Evolutionary conservation across 441 rosid genomes (phyloP), one percentile per base, ranked within the genome.

Genomic region (Rhodomyrtus psidioides): DNA sequence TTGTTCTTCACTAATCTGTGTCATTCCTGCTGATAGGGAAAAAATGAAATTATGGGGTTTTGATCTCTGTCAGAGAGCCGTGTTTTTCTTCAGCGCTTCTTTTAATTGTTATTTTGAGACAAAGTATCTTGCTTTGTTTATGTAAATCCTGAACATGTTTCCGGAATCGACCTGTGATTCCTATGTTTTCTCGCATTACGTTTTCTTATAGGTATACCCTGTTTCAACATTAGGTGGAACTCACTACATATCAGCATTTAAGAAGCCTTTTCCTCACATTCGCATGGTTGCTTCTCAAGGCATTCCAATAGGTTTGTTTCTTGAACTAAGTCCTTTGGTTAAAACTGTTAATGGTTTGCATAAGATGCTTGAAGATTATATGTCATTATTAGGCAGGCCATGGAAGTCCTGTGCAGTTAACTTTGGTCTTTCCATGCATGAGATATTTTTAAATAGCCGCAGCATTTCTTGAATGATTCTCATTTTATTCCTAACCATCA

Each of bases 211-310:
- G 94, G 91, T 93, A 24, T 93, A 93, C 85, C 94, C 94, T 81
- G 92, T 94, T 88, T 94, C 94, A 19, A 90, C 93, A 30, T 84
- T 92, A 83, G 95, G 94, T 75, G 94, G 96, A 58, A 76, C 81
- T 74, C 89, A 27, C 42, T 94, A 91, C 84, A 89, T 92, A 86
- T 89, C 94, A 62, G 93, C 94, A 70, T 85, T 92, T 27, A 89
- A 87, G 91, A 94, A 90, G 91, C 94, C 94, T 82, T 94, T 94
- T 83, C 82, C 89, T 86, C 89, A 91, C 91, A 92, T 92, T 85
- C 90, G 92, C 82, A 89, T 94, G 91, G 90, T 92, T 87, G 96
- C 94, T 85, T 92, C 94, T 83, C 94, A 94, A 87, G 96, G 94
- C 88, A 87, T 93, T 85, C 89, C 82, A 30, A 83, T 90, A 92